Percentiles rank a stretch among this genome's conserved stretches.
Evolutionary conservation across 2,329 filamentous ascomycete genomes (phyloP).

Genomic region (Tetracladium maxilliforme): DNA sequence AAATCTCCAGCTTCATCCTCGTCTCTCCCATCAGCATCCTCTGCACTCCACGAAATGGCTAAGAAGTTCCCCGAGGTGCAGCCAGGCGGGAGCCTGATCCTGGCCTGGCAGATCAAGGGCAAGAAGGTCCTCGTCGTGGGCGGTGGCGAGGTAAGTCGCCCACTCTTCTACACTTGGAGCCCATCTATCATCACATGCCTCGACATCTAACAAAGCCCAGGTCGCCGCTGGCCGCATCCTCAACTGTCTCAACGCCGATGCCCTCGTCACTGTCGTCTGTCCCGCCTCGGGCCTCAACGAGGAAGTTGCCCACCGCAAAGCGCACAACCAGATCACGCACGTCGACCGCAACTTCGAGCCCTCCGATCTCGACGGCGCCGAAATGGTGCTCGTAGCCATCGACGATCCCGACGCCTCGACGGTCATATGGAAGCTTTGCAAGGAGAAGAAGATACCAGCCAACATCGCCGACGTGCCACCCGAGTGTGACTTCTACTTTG

Average conservation of each 20-base stretch:
- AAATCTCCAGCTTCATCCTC: too few relatives aligned
- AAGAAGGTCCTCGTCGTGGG: slow-evolving; percentile 88
- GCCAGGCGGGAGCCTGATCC: slow-evolving; percentile 80
- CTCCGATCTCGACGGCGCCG: slow-evolving; percentile 62
- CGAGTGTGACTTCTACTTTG: slow-evolving; percentile 98
- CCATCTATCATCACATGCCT: background rate
- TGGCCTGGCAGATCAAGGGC: slow-evolving; percentile 88
- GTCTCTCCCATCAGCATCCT: too few relatives aligned
- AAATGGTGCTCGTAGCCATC: slow-evolving; percentile 87
- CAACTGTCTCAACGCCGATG: slow-evolving; percentile 89
- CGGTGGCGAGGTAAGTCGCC: slow-evolving; percentile 64
- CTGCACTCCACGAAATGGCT: too few relatives aligned
- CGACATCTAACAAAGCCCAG: slow-evolving; percentile 30
- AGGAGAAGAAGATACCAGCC: slow-evolving; percentile 66
- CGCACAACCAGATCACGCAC: slow-evolving; percentile 62
- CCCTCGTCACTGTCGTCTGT: slow-evolving; percentile 72
- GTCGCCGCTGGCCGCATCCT: slow-evolving; percentile 91
- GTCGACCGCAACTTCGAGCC: slow-evolving; percentile 75
- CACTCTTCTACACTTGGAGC: slow-evolving; percentile 2
- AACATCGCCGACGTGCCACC: slow-evolving; percentile 96
- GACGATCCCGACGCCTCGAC: slow-evolving; percentile 89
- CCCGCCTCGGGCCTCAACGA: slow-evolving; percentile 69
- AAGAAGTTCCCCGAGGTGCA: slow-evolving; percentile 67
- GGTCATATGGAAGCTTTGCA: slow-evolving; percentile 85
- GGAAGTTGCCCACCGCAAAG: slow-evolving; percentile 74